Evolutionary conservation across 2,329 filamentous ascomycete genomes (phyloP), one percentile per base, ranked within the genome.

Genomic region (Oidium heveae): DNA sequence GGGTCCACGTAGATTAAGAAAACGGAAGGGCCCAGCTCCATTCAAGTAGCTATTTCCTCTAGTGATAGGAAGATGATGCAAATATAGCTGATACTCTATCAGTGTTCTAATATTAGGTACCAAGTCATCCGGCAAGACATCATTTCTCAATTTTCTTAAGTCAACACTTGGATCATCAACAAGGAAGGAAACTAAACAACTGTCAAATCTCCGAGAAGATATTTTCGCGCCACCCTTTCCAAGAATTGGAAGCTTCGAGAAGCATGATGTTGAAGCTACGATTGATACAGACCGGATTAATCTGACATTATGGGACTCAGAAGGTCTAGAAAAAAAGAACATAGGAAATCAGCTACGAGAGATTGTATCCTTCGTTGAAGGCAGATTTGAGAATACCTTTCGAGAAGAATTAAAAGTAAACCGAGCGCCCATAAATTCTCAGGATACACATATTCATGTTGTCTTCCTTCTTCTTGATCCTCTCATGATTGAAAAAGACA

Each of bases 361-460:
- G 66, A 88, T 96, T 72, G 82, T 84, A 36, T 76, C 82, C 9
- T 98, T 98, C 70, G 72, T 98, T 57, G 91, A 98, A 72, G 89
- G 84, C 72, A 96, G 96, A 68, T 98, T 98, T 62, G 89, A 98
- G 67, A 91, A 98, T 64, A 96, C 91, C 0, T 94, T 98, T 66
- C 79, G 79, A 52, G 91, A 98, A 69, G 91, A 98, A 71, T 94
- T 94, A 76, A 96, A 95, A 72, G 88, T 98, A 50, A 75, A 95
- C 58, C 84, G 91, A 63, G 87, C 88, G 54, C 89, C 91, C 28
- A 28, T 28, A 28, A 89, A 88, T 55, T 84, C 86, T 59, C 85
- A 87, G 66, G 91, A 98, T 70, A 95, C 89, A 53, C 91, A 98
- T 67, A 94, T 98, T 60, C 91, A 98, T 66, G 93, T 86, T 60